A percentile compares a stretch with the other conserved stretches of the same genome.
These are phyloP conservation scores for Sordariomycetes sp. DNA, from an alignment of 2,329 filamentous ascomycete species.

Conservation along the genomic window DNA sequence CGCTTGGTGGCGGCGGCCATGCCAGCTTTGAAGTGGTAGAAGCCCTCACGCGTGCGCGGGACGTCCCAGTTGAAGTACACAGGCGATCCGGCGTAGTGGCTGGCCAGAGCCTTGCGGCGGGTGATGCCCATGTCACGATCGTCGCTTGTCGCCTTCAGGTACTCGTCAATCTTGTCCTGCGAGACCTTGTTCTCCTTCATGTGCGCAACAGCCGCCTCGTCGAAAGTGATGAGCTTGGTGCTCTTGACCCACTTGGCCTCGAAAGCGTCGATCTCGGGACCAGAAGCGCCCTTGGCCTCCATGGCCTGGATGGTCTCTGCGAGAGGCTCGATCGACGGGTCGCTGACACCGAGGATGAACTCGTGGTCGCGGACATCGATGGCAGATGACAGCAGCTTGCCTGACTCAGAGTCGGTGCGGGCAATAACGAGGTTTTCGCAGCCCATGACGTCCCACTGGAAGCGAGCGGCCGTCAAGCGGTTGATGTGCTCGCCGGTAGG, in stretches of 20 bases:
- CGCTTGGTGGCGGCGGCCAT: conserved; percentile 86
- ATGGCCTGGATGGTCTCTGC: conserved; percentile 85
- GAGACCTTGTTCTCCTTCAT: conserved; percentile 57
- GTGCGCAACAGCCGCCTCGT: conserved; percentile 77
- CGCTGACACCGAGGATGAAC: conserved; percentile 83
- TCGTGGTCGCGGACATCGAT: conserved; percentile 95
- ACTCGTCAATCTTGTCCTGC: conserved; percentile 56
- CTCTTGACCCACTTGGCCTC: conserved; percentile 84
- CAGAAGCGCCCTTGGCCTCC: conserved; percentile 70
- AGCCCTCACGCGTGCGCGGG: conserved; percentile 86
- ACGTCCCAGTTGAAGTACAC: conserved; percentile 86
- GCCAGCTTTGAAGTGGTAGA: conserved; percentile 82
- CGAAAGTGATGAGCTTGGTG: conserved; percentile 80
- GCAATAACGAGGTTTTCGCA: conserved; percentile 91
- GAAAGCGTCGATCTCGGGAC: conserved; percentile 73
- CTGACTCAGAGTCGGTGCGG: conserved; percentile 90
- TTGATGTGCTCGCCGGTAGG: conserved; percentile 95
- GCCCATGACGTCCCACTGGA: conserved; percentile 98
- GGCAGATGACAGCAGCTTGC: conserved; percentile 79
- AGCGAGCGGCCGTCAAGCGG: conserved; percentile 79
- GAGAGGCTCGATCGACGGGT: conserved; percentile 65
- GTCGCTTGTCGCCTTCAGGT: conserved; percentile 50
- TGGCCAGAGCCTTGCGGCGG: conserved; percentile 65
- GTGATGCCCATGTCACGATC: conserved; percentile 71
- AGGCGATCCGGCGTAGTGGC: conserved; percentile 54